These are phyloP conservation scores for Hansenula anomala DNA, from an alignment of 1,139 yeast species.

Conservation along the genomic window DNA sequence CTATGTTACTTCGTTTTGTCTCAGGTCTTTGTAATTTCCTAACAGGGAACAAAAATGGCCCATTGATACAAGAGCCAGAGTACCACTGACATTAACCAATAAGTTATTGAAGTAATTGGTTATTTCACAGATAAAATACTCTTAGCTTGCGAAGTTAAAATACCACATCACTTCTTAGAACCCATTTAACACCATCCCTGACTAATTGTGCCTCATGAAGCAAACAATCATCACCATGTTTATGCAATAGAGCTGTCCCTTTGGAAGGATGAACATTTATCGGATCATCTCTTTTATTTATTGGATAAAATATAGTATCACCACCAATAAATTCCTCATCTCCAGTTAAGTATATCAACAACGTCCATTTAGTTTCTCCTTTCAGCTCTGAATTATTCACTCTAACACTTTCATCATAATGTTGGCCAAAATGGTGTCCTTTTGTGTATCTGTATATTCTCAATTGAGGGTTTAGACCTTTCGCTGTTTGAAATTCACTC, in stretches of 20 bases:
- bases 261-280: conserved; percentile 39
- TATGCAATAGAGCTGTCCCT: conserved; percentile 60
- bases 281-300: conserved; percentile 16
- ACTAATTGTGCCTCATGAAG: conserved; percentile 58
- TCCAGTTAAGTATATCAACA: conserved; percentile 55
- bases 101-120: no score
- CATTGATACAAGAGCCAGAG: no score
- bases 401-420: conserved; percentile 55
- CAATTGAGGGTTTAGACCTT: conserved; percentile 53
- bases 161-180: conserved; percentile 56
- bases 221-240: conserved; percentile 64
- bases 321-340: conserved; percentile 54
- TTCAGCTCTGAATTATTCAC: conserved; percentile 25
- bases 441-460: conserved; percentile 51
- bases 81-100: no score
- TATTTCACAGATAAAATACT: no score
- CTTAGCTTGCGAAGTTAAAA: conserved; percentile 22
- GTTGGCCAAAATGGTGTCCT: conserved; percentile 61
- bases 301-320: conserved; percentile 49
- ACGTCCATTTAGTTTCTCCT: conserved; percentile 55
- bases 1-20: no score
- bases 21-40: no score
- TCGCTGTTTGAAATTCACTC: conserved; percentile 36
- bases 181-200: conserved; percentile 55
- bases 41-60: no score